These are phyloP conservation scores for Venturia carpophila DNA, from an alignment of 2,329 filamentous ascomycete genomes.

Conservation along the genomic window DNA sequence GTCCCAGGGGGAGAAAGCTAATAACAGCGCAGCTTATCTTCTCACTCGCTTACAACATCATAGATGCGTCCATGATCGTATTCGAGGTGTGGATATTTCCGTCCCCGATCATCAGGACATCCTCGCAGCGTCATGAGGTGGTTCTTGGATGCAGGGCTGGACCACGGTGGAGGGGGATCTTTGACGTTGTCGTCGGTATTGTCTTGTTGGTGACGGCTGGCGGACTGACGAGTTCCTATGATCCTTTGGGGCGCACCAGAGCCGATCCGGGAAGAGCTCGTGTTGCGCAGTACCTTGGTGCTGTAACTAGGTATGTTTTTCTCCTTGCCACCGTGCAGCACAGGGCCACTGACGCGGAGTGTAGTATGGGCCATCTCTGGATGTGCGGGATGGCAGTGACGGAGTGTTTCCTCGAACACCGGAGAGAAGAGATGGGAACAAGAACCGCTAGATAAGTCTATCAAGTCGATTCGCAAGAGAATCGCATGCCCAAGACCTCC, in stretches of 20 bases:
- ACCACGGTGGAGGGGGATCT: neutral
- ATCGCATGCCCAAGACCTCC: neutral
- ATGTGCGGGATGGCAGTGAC: neutral
- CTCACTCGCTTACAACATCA: neutral
- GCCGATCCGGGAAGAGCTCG: neutral
- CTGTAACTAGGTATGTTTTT: neutral
- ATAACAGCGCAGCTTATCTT: neutral
- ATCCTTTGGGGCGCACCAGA: neutral
- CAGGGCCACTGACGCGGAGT: neutral
- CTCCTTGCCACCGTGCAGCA: neutral
- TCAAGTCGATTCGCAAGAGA: neutral
- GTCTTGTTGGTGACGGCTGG: neutral
- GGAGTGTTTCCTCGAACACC: neutral
- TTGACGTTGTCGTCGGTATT: neutral
- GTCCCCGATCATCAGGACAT: neutral
- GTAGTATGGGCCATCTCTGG: conserved; percentile 7
- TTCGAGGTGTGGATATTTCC: neutral
- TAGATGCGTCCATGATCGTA: neutral
- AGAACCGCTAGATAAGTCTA: neutral
- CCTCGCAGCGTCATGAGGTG: neutral
- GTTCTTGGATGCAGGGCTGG: neutral
- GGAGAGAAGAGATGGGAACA: neutral
- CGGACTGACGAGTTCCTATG: neutral
- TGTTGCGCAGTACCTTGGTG: neutral
- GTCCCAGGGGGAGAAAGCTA: neutral